These are phyloP conservation scores for Talaromyces sp. DNA, from an alignment of 2,329 filamentous ascomycete species.

Conservation along the genomic window DNA sequence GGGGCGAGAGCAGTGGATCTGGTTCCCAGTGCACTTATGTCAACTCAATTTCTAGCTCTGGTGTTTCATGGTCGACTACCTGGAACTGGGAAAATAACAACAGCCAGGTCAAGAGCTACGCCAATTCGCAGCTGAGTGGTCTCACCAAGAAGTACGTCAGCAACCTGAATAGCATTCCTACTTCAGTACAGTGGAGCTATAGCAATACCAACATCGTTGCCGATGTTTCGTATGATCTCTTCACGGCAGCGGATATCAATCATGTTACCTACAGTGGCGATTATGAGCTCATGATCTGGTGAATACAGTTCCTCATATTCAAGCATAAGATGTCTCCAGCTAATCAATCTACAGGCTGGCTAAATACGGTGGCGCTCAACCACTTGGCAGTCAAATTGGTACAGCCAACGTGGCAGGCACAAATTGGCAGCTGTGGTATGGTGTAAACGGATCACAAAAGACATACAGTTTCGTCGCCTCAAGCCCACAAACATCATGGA, in stretches of 20 bases:
- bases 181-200: constrained; percentile 48
- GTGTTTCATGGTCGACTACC: constrained; percentile 38
- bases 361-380: constrained; percentile 50
- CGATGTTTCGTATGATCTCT: constrained; percentile 59
- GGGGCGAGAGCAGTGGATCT: constrained; percentile 36
- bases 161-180: constrained; percentile 36
- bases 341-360: constrained; percentile 33
- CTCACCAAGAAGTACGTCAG: constrained; percentile 27
- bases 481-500: constrained; percentile 47
- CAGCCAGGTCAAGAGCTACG: constrained; percentile 41
- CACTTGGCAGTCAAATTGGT: constrained; percentile 52
- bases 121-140: constrained; percentile 34
- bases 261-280: constrained; percentile 43
- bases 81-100: constrained; percentile 41
- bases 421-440: constrained; percentile 56
- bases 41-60: constrained; percentile 26
- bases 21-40: constrained; percentile 42
- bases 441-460: constrained; percentile 50
- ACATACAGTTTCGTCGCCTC: constrained; percentile 55
- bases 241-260: constrained; percentile 43
- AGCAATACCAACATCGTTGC: constrained; percentile 47
- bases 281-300: constrained; percentile 64
- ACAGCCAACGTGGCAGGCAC: constrained; percentile 50
- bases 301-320: not conserved
- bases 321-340: not conserved